phyloP scores from a whole-genome alignment of 768 basidiomycete genomes.

The Mycena chlorophos region DNA sequence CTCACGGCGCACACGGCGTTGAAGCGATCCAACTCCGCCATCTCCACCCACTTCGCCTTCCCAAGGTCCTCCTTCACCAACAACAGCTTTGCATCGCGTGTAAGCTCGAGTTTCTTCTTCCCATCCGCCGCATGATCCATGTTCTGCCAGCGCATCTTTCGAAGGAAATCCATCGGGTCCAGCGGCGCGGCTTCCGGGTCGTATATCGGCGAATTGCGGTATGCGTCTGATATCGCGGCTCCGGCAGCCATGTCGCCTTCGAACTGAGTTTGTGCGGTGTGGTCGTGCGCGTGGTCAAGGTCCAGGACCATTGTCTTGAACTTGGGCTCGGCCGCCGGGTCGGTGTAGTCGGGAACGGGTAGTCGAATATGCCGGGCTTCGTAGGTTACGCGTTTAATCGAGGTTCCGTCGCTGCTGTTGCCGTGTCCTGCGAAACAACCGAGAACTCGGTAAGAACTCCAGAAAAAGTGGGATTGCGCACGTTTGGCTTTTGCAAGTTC shows the following conservation, averaged over 20 bases:
- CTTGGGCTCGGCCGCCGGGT: background rate
- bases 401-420: background rate
- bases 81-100: background rate
- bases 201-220: background rate
- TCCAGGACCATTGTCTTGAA: background rate
- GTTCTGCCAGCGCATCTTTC: background rate
- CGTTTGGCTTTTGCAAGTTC: background rate
- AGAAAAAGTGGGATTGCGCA: background rate
- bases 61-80: background rate
- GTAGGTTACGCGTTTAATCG: background rate
- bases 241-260: background rate
- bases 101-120: background rate
- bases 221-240: background rate
- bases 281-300: background rate
- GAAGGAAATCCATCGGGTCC: background rate
- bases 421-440: background rate
- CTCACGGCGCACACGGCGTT: background rate
- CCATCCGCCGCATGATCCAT: background rate
- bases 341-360: background rate
- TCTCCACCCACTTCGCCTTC: background rate
- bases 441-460: background rate
- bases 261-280: background rate
- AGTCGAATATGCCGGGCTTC: background rate
- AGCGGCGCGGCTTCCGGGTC: background rate
- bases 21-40: background rate